phyloP scores from a whole-genome alignment of 768 basidiomycete genomes.

The Chalciporus chontae region DNA sequence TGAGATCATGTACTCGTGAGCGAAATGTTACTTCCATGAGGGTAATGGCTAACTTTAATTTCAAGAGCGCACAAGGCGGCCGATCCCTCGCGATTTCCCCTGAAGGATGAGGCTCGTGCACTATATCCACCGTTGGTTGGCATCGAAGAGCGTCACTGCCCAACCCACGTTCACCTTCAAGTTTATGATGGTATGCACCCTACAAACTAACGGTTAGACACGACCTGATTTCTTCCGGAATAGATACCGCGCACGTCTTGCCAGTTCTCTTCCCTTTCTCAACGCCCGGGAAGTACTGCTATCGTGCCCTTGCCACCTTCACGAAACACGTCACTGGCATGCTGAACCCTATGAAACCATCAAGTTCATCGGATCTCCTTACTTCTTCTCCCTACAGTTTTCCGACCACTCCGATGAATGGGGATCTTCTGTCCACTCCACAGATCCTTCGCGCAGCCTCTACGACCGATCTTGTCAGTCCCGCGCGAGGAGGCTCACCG shows the following conservation, averaged over 20 bases:
- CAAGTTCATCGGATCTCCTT: conserved; percentile 5
- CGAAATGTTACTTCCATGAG: conserved; percentile 9
- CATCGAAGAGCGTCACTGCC: conserved; percentile 49
- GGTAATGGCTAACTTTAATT: background rate
- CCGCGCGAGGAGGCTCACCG: background rate
- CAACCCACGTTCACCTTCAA: conserved; percentile 87
- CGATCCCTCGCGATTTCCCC: conserved; percentile 64
- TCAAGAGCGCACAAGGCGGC: conserved; percentile 88
- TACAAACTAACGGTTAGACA: conserved; percentile 22
- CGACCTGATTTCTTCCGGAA: background rate
- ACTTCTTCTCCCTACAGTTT: background rate
- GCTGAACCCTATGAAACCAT: conserved; percentile 10
- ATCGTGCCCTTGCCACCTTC: conserved; percentile 72
- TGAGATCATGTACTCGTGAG: conserved; percentile 84
- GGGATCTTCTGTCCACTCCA: background rate
- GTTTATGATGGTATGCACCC: conserved; percentile 72
- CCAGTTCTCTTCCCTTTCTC: conserved; percentile 75
- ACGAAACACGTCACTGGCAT: conserved; percentile 61
- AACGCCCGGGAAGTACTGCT: conserved; percentile 77
- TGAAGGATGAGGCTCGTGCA: conserved; percentile 40
- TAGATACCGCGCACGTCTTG: conserved; percentile 70
- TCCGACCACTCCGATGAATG: conserved; percentile 3
- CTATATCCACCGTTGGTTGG: conserved; percentile 57
- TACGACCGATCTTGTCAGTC: conserved; percentile 1
- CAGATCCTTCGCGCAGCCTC: conserved; percentile 7